Base-by-base conservation (phyloP, 352 stramenopile genomes). In the Globisporangium paddicum region DNA sequence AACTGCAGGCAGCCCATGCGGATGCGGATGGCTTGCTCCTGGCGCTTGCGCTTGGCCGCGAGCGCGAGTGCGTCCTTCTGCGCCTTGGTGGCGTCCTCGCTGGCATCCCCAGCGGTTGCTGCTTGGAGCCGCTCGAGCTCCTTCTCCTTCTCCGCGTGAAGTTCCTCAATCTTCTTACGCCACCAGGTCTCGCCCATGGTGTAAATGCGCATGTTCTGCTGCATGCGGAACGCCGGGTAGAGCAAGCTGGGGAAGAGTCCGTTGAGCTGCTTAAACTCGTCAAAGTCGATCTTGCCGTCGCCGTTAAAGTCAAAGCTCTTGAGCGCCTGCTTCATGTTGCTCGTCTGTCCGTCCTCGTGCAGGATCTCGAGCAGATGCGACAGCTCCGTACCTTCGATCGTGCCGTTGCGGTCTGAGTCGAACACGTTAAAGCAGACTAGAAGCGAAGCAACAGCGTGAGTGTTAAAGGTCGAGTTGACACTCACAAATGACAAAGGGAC, bases 351-450 rank as follows among this genome's bases (percentile, higher is more conserved):
- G 58, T 83, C 79, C 25, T 73, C 71, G 54, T 90, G 80, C 13
- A 90, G 67, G 42, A 90, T 85, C 51, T 90, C 80, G 9, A 90
- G 56, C 37, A 90, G 41, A 23, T 85, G 68, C 19, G 68, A 75
- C n/a, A 90, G 52, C 57, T 90, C 80, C 14, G 74, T 63, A 6
- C 75, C 76, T 57, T 90, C 80, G 46, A 90, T 90, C 11, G 80
- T 90, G 56, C 80, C 80, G 53, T 87, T 88, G 59, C 75, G 78
- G 56, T 90, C 80, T 26, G 67, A 55, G 46, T 90, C 80, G 66
- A 90, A 90, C 30, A 90, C 74, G 46, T 87, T 88, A 42, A 90
- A 90, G 58, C 80, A 90, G 60, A 89, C 79, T 89, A n/a, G 2
- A 53, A 47, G 23, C 14, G 14, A 30, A 35, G 23, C 5, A 51